Evolutionary conservation across 441 rosid species (phyloP), one percentile per base, ranked within the genome.

Genomic region (Erodium trifolium): DNA sequence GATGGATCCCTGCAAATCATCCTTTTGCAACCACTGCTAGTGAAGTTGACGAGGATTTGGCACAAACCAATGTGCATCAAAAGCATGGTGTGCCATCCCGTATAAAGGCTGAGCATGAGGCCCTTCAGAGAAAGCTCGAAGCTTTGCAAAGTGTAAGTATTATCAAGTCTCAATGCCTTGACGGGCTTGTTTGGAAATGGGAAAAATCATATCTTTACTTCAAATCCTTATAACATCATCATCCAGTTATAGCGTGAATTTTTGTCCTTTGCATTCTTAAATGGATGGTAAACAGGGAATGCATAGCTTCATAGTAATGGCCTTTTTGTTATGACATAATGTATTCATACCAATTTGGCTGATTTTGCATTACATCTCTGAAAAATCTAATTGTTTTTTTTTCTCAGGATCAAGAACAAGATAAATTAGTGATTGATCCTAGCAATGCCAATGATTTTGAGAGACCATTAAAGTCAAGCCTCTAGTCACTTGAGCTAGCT

Each of bases 1-100:
- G 99, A 79, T 94, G 97, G 97, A 94, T 94, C 78, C 99, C 97
- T 12, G 85, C 92, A 3, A 94, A 94, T 78, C 99, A 94, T 76
- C 99, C 99, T 23, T 94, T 94, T 81, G 96, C 99, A 49, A 90
- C 97, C 43, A 91, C 91, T 11, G 84, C 83, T 35, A 86, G 83
- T 67, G 97, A 91, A 69, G 86, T 90, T 27, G 96, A 87, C 72
- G 97, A 94, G 75, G 90, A 81, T 80, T 79, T 91, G 83, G 97
- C 97, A n/a, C 96, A 94, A 74, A 86, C 69, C 71, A 94, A 91
- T 85, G 96, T 94, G 65, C 88, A 91, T 74, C 99, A 89, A 75
- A 88, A 89, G 82, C 90, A 86, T 64, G 99, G 97, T 23, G 96
- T 90, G 76, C 99, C 97, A 10, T 94, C 83, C 67, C 92, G 97